Percentiles rank a stretch among this genome's conserved stretches.
phyloP scores from a whole-genome alignment of 306 rosid genomes.

The Senna tora region DNA sequence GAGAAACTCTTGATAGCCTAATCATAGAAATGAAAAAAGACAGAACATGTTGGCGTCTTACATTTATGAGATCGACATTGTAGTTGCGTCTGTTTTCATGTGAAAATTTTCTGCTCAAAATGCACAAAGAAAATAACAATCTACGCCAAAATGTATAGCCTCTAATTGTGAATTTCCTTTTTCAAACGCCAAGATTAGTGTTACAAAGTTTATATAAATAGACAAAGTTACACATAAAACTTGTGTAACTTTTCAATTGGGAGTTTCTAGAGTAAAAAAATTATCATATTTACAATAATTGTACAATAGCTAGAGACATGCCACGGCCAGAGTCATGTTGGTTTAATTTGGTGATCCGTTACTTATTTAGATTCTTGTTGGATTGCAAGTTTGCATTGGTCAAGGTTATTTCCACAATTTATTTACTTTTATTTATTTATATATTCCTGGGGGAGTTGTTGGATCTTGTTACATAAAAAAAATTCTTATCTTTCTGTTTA shows the following conservation, averaged over 20 bases:
- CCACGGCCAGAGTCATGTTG: not conserved
- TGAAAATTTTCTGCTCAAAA: not conserved
- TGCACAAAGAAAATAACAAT: too few relatives aligned
- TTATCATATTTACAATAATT: too few relatives aligned
- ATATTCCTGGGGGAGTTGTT: too few relatives aligned
- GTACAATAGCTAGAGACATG: not conserved
- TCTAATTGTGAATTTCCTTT: not conserved
- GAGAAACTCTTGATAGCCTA: too few relatives aligned
- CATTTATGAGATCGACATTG: conserved; percentile 10
- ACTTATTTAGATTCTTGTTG: too few relatives aligned
- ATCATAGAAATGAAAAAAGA: too few relatives aligned
- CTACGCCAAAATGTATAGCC: not conserved
- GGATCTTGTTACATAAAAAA: not conserved
- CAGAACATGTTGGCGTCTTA: too few relatives aligned
- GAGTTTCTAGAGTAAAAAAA: not conserved
- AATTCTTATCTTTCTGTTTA: not conserved
- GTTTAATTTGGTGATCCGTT: too few relatives aligned
- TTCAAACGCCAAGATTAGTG: not conserved
- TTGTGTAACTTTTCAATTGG: not conserved
- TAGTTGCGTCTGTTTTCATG: not conserved
- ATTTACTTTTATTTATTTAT: not conserved
- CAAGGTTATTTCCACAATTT: too few relatives aligned
- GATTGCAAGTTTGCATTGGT: not conserved
- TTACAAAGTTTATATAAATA: not conserved
- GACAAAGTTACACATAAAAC: too few relatives aligned